Conservation (phyloP, 2,329 filamentous ascomycete genomes). For the Xylariales sp. region DNA sequence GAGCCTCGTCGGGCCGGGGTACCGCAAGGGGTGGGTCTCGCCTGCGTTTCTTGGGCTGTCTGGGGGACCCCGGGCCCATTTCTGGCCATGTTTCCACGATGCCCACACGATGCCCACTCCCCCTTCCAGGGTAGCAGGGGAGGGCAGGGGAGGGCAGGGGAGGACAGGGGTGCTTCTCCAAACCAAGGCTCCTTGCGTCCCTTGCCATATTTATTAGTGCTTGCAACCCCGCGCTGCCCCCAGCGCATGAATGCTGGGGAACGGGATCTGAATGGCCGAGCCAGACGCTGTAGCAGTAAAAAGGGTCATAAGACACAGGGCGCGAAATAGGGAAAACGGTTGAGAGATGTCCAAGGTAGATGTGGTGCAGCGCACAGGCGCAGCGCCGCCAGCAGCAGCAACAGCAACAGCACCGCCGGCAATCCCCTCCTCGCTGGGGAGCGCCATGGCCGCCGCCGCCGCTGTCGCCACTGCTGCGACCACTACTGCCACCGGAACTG, state of each 20-base stretch:
- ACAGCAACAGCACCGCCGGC: too few species aligned
- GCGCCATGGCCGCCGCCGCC: constrained; percentile 47
- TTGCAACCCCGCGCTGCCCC: constrained; percentile 49
- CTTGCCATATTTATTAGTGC: constrained; percentile 45
- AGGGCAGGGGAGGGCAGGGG: constrained; percentile 7
- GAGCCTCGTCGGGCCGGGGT: constrained; percentile 49
- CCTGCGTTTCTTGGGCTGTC: constrained; percentile 4
- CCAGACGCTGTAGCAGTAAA: constrained; percentile 39
- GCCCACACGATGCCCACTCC: constrained; percentile 28
- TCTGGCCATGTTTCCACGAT: constrained; percentile 16
- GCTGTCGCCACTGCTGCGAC: constrained; percentile 35
- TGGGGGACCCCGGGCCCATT: constrained; percentile 9
- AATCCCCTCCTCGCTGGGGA: constrained; percentile 43
- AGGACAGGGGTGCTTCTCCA: constrained; percentile 20
- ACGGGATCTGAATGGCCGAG: constrained; percentile 53
- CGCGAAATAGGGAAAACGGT: constrained; percentile 43
- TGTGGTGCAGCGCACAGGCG: constrained; percentile 51
- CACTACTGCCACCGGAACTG: constrained; percentile 16
- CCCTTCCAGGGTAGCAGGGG: constrained; percentile 18
- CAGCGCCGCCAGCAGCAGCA: constrained; percentile 43
- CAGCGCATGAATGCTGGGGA: constrained; percentile 39
- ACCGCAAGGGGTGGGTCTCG: constrained; percentile 45
- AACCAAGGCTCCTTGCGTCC: constrained; percentile 23
- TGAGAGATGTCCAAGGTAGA: constrained; percentile 50
- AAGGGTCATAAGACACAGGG: constrained; percentile 49